Evolutionary conservation across 225 moss, liverwort and hornwort genomes (phyloP).

Genomic region (Ulota crispa): DNA sequence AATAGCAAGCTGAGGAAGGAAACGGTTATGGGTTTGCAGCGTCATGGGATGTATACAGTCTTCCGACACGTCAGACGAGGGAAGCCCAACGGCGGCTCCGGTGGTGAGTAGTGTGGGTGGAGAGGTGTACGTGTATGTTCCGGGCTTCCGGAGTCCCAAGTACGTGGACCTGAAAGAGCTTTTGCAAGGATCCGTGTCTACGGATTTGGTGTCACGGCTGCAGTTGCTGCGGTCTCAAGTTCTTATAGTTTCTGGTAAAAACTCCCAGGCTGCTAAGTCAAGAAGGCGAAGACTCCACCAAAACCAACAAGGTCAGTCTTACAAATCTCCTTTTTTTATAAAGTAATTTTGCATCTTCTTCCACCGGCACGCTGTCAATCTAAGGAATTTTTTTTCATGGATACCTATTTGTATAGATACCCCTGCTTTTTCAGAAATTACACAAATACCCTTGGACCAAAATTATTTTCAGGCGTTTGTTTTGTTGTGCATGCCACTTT

Average conservation of each 20-base stretch:
- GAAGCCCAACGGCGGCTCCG: neutral
- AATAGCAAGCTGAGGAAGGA: neutral
- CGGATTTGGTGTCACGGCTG: conserved; percentile 40
- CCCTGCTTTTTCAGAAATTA: no score
- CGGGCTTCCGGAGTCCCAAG: conserved; percentile 42
- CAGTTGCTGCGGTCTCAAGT: conserved; percentile 40
- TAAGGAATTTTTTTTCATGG: no score
- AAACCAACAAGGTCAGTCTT: conserved; percentile 33
- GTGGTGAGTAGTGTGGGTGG: conserved; percentile 2
- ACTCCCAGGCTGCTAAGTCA: conserved; percentile 24
- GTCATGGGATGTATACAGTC: conserved; percentile 54
- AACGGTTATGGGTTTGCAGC: conserved; percentile 8
- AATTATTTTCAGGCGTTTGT: no score
- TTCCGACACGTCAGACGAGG: conserved; percentile 27
- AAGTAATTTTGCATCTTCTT: neutral
- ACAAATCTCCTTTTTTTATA: no score
- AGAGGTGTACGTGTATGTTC: conserved; percentile 51
- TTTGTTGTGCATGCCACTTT: no score
- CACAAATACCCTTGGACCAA: no score
- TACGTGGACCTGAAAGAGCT: conserved; percentile 32
- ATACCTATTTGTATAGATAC: no score
- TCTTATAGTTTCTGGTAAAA: conserved; percentile 17
- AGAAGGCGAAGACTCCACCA: conserved; percentile 14
- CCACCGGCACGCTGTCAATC: neutral
- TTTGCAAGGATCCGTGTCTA: conserved; percentile 36